Base-by-base conservation (phyloP, 2,329 filamentous ascomycete species). In the Hymenoscyphus fraxineus region DNA sequence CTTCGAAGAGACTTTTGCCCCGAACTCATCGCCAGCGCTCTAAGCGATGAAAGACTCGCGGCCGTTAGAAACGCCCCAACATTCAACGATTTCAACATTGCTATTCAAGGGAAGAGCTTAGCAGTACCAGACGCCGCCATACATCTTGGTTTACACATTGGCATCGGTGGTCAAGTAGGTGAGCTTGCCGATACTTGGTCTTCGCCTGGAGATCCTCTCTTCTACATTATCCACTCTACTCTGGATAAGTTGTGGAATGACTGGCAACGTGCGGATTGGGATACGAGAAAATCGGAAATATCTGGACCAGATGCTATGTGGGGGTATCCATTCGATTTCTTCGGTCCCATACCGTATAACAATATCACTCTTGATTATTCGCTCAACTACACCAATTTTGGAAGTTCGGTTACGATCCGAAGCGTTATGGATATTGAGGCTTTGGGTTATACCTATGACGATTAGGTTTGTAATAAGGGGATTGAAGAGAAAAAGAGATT, bases 201-300 rank as follows among this genome's bases (percentile, higher is more conserved):
- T 19, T 74, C 72, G 9, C 62, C 62, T 47, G 5, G 82, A 83
- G 70, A 72, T 56, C 70, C 75, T 0, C 44, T 77, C 10, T 78
- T 77, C 64, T 77, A 69, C 35, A 64, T 71, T 9, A 69, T 70
- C 58, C 70, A 72, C 54, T 68, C 70, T 22, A 66, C 65, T 58
- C 19, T 71, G 6, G 70, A 72, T 41, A 63, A 66, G 5, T 27
- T 69, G 16, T 77, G 71, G 73, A 66, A 74, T 64, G 66, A 69
- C 19, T 77, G 76, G 77, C 73, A 77, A 51, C 61, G 62, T 54
- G 40, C 32, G 67, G 70, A 73, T 60, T 77, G 73, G 73, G 13
- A 61, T 16, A 66, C 61, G 2, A 71, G 76, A 12, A 71, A 70
- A n/a, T 58, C 27, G 7, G 75, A 76, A 47, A 74, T 77, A 47